Evolutionary conservation across 2,329 filamentous ascomycete species (phyloP), one percentile per base, ranked within the genome.

Genomic region (Nigrospora osmanthi): DNA sequence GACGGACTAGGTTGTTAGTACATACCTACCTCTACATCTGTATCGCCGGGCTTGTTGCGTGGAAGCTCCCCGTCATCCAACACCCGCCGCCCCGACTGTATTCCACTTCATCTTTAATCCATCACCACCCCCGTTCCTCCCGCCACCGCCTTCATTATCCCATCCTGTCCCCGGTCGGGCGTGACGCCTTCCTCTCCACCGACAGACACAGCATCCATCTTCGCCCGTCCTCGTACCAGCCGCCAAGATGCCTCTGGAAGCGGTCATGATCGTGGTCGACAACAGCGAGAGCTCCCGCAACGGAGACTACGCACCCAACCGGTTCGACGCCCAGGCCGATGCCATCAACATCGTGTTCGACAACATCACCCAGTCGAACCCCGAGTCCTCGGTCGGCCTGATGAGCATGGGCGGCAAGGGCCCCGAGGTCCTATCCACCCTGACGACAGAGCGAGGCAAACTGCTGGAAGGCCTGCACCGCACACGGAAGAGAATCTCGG

Each of bases 361-460:
- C 63, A 88, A 86, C 61, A 95, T 98, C 68, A 95, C 90, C 56
- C 85, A 89, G 70, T 86, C 85, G 56, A 96, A 98, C 66, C 89
- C 93, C 31, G 93, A 98, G 70, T 97, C 91, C 9, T 94, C 90
- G 11, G 93, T 98, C 53, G 93, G 94, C 43, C 75, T 98, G 52
- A 96, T 98, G 90, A 95, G 89, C 69, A 97, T 97, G 91, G 93
- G 89, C 52, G 93, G 91, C 60, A 91, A 88, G 62, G 90, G 89
- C n/a, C 93, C 93, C 40, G 91, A 97, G 70, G 91, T 98, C 52
- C 80, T 98, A 52, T 94, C 93, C 47, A 98, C 93, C 32, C 80
- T 97, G 63, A 97, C 93, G 44, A 91, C 89, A 48, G 94, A 98
- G 67, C 89, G 93, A 62, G 93, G 93, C 67, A 93, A 94, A 73